Base-by-base conservation (phyloP, 1,139 yeast species). In the Protomyces lactucae-debilis region DNA sequence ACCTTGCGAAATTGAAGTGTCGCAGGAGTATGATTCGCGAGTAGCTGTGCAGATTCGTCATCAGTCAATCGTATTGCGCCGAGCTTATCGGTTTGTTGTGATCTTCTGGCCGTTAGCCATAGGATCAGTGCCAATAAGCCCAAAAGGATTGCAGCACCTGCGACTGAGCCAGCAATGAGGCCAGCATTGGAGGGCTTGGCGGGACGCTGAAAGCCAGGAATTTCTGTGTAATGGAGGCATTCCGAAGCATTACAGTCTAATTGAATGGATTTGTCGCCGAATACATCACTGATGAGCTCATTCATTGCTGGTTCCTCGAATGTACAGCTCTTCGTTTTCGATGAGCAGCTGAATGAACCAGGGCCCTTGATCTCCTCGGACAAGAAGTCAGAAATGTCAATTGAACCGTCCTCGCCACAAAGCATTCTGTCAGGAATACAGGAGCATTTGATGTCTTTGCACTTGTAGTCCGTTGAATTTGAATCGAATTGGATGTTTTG, bases 221-320 rank as follows among this genome's bases (percentile, higher is more conserved):
- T 84, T 74, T 93, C 95, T 72, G 95, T 87, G 72, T 86, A 85
- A 73, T 93, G 98, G 46, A 93, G 72, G 79, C 99, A 93, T 75
- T 93, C 99, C 61, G 96, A 93, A 0, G 96, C 84, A 14, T 78
- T 76, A 76, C 99, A 93, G 60, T 82, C 80, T 65, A 93, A 78
- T 0, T 93, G 87, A 71, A 93, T 93, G 71, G 84, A 83, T 0
- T 92, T 89, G 73, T 93, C 99, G 16, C 99, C 99, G 76, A 93
- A 93, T 2, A 93, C 96, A 16, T 90, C 85, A 67, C 85, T 81
- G 67, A 93, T 93, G 72, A 93, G 81, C 69, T 88, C 95, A 75
- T 93, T 89, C 98, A 93, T 93, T 66, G 95, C 86, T 48, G 99
- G 98, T 73, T 93, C 99, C 2, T 93, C 86, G 73, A 93, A 93